Conservation (phyloP, 306 rosid genomes). For the Vigna reflexopilosa region DNA sequence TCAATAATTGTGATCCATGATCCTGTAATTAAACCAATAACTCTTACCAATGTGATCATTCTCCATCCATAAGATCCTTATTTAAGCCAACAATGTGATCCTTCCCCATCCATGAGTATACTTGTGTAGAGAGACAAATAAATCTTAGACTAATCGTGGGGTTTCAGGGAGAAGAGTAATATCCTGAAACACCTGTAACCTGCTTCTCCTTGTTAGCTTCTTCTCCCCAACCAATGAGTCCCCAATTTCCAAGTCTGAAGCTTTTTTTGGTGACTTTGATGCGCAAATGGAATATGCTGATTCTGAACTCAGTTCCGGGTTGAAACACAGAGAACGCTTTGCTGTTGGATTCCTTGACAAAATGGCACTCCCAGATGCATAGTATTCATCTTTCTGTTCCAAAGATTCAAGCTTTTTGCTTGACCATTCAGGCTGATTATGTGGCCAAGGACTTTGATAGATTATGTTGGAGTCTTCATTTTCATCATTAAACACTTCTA, state of each 20-base stretch:
- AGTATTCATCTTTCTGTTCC: conserved; percentile 48
- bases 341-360: conserved; percentile 62
- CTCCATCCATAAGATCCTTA: conserved; percentile 16
- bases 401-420: conserved; percentile 50
- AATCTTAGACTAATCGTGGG: conserved; percentile 34
- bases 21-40: conserved; percentile 19
- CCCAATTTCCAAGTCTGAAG: conserved; percentile 39
- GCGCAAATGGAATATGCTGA: conserved; percentile 39
- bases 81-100: conserved; percentile 18
- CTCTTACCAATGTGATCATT: conserved; percentile 28
- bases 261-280: conserved; percentile 51
- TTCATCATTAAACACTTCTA: conserved; percentile 60
- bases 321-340: conserved; percentile 63
- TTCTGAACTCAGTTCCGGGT: conserved; percentile 47
- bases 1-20: conserved; percentile 8
- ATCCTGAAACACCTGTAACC: conserved; percentile 53
- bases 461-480: conserved; percentile 65
- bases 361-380: conserved; percentile 24
- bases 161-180: conserved; percentile 46
- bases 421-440: conserved; percentile 46
- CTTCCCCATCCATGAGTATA: conserved; percentile 27
- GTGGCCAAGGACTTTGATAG: conserved; percentile 46
- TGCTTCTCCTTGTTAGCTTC: conserved; percentile 48
- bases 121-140: conserved; percentile 19
- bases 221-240: conserved; percentile 43